A percentile compares a stretch with the other conserved stretches of the same genome.
Conservation (phyloP, 139 green algal species). For the Cymbomonas tetramitiformis region DNA sequence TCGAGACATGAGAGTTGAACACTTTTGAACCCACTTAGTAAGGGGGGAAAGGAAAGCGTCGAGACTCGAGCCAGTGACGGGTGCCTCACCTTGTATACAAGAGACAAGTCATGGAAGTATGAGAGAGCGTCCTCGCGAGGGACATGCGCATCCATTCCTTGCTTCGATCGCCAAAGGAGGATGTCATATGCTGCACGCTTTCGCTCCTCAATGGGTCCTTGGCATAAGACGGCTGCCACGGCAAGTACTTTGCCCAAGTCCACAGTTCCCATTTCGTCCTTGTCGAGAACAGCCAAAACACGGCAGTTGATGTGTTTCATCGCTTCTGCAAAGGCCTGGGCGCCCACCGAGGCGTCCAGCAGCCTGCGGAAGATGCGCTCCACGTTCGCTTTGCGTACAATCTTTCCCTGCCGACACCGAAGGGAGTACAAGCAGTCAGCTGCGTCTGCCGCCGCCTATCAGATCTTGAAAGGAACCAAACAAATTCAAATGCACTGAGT, state of each 20-base stretch:
- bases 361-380: slow-evolving; percentile 31
- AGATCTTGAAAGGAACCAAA: no score
- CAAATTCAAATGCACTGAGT: no score
- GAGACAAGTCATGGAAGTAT: no score
- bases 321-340: slow-evolving; percentile 40
- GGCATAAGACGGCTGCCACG: slow-evolving; percentile 18
- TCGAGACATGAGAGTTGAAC: no score
- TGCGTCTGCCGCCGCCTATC: background rate
- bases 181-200: background rate
- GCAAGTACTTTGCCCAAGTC: slow-evolving; percentile 26
- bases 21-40: no score
- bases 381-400: slow-evolving; percentile 32
- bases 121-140: no score
- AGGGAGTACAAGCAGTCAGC: slow-evolving; percentile 7
- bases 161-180: slow-evolving; percentile 2
- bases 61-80: no score
- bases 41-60: no score
- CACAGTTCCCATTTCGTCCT: slow-evolving; percentile 5
- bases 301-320: slow-evolving; percentile 36
- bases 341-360: slow-evolving; percentile 10
- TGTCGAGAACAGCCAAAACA: slow-evolving; percentile 9
- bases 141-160: no score
- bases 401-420: slow-evolving; percentile 13
- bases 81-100: no score
- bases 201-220: background rate